Evolutionary conservation across 2,329 filamentous ascomycete genomes (phyloP), one percentile per base, ranked within the genome.

Genomic region (Colletotrichum destructivum): DNA sequence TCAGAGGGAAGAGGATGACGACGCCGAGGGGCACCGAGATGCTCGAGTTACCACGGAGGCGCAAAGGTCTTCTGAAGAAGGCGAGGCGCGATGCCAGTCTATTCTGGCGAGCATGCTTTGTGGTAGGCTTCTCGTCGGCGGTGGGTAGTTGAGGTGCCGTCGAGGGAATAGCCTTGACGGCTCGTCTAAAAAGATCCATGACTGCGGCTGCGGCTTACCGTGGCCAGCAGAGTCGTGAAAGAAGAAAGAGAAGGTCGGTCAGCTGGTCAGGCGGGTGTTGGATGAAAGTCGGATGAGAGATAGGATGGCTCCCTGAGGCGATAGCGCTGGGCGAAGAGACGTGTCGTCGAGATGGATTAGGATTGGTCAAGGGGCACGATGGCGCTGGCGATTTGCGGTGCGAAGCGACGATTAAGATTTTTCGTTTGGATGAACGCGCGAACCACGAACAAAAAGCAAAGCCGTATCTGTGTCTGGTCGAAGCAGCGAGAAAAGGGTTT

Each of bases 1-100:
- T 92, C 80, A 93, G 90, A 75, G 96, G 96, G 81, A 98, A 98
- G 76, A 98, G 86, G 75, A 99, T 88, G 77, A 98, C 94, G 79
- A 98, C 91, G 76, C 96, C 96, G 63, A 99, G 86, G 35, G 96
- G 96, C 80, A 98, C 92, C 62, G 96, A 98, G 81, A 98, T 91
- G 79, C 92, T 93, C 66, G 95, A 98, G 83, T 97, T 98, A 78
- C 94, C 94, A 84, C 92, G 93, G 85, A 99, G 86, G 77, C 95
- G 92, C 86, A 99, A 90, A 62, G 96, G 94, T 79, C 94, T 90
- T 77, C 92, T 89, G 82, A 98, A 94, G 82, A 98, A 97, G 73
- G 93, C 92, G 78, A 97, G 86, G 64, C 87, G 85, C 52, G 86
- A 84, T 44, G 84, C 82, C 59, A 86, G 71, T 31, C 78, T 81